A percentile compares a stretch with the other conserved stretches of the same genome.
Evolutionary conservation across 1,284 basidiomycete species (phyloP).

Genomic region (Pisolithus thermaeus): DNA sequence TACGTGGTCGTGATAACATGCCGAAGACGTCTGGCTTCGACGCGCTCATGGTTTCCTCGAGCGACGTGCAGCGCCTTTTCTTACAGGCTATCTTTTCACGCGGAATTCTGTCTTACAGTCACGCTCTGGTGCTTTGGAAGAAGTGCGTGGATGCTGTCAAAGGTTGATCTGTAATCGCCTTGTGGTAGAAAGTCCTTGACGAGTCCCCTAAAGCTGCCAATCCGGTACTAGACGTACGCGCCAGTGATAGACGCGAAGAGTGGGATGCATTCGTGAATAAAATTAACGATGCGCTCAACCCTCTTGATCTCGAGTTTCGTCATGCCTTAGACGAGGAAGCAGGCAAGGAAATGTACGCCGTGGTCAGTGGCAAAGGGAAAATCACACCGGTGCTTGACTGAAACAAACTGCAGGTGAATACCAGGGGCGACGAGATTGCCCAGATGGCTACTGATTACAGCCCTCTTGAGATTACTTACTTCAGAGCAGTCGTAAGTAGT

Average conservation of each 20-base stretch:
- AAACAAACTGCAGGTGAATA: constrained; percentile 53
- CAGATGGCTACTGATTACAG: constrained; percentile 80
- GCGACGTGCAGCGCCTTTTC: constrained; percentile 58
- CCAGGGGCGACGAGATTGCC: constrained; percentile 70
- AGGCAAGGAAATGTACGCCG: constrained; percentile 56
- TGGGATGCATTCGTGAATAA: constrained; percentile 57
- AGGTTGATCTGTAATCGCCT: constrained; percentile 31
- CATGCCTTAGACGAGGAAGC: constrained; percentile 56
- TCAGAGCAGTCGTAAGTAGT: constrained; percentile 67
- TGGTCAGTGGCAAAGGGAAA: constrained; percentile 42
- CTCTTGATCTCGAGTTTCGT: constrained; percentile 67
- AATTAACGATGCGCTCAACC: constrained; percentile 58
- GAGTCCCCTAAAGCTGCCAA: constrained; percentile 39
- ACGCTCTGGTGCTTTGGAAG: constrained; percentile 61
- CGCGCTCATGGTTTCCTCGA: background rate
- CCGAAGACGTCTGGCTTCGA: no score
- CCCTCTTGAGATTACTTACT: constrained; percentile 71
- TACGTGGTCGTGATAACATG: no score
- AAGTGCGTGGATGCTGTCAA: constrained; percentile 61
- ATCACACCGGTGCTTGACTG: background rate
- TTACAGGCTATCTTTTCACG: constrained; percentile 73
- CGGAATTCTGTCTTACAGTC: constrained; percentile 52
- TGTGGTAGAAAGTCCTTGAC: background rate
- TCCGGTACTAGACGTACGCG: constrained; percentile 41
- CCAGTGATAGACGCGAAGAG: constrained; percentile 37